These are phyloP conservation scores for Penicillium crystallinum DNA, from an alignment of 495 filamentous ascomycete genomes.

Conservation along the genomic window DNA sequence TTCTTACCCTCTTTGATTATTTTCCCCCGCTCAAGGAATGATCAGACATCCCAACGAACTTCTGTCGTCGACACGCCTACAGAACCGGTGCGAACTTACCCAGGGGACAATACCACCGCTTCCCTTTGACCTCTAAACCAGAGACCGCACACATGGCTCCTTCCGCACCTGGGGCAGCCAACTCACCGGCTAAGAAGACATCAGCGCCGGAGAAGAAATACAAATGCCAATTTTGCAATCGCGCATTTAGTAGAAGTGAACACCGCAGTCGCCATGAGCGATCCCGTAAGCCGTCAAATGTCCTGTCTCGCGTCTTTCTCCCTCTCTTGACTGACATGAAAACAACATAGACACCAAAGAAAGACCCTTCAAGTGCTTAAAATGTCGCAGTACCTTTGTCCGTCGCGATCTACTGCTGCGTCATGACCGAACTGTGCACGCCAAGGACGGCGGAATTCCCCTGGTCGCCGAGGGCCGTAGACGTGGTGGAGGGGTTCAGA, in stretches of 20 bases:
- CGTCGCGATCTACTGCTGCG: conserved; percentile 92
- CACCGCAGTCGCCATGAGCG: conserved; percentile 95
- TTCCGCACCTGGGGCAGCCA: conserved; percentile 59
- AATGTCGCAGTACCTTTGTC: conserved; percentile 98
- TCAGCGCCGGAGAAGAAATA: conserved; percentile 89
- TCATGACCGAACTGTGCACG: conserved; percentile 97
- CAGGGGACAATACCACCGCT: conserved; percentile 49
- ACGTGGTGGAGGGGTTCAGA: conserved; percentile 59
- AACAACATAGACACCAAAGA: conserved; percentile 82
- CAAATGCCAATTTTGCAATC: conserved; percentile 98
- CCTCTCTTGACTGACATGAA: conserved; percentile 7
- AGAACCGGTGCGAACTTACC: conserved; percentile 49
- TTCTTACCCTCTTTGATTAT: conserved; percentile 23
- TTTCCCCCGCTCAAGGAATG: conserved; percentile 44
- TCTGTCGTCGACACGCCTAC: conserved; percentile 44
- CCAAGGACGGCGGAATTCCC: conserved; percentile 95
- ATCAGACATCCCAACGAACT: conserved; percentile 44
- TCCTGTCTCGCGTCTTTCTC: conserved; percentile 3
- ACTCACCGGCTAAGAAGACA: conserved; percentile 53
- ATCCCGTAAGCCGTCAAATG: conserved; percentile 71
- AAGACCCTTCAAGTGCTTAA: conserved; percentile 95
- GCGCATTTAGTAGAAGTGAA: conserved; percentile 95
- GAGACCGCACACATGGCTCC: conserved; percentile 43
- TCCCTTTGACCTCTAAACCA: conserved; percentile 38
- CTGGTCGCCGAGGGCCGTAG: conserved; percentile 93